Evolutionary conservation across 345 rosid genomes (phyloP), one percentile per base, ranked within the genome.

Genomic region (Lumnitzera racemosa): DNA sequence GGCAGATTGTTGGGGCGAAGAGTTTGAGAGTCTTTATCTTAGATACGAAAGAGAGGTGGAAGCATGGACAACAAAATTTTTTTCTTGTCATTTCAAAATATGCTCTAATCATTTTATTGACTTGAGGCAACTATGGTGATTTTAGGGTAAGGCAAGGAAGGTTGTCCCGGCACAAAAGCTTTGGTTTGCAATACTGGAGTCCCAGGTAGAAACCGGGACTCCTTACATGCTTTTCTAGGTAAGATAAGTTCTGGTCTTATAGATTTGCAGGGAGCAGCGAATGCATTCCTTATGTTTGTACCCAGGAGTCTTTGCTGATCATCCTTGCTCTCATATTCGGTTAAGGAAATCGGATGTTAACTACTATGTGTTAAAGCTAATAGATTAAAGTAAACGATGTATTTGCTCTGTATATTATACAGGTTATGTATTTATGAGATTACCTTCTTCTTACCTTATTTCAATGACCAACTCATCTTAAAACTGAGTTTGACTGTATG

Each of bases 221-320:
- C 98, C 98, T 31, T 92, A 92, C 67, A 92, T 92, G 96, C 87
- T 92, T 53, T 92, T 81, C 71, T 89, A 92, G 96, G 98, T 92
- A 17, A 41, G 17, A 5, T 51, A 36, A 13, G 12, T 13, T 25
- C n/a, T 25, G 16, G 20, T 9, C 10, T 5, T 9, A 27, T 27
- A 5, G 1, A 27, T 27, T 2, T 27, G 31, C 31, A 27, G 31
- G 31, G 31, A 27, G 31, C 31, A 27, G 31, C 31, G 5, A 27
- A 27, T 5, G 5, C 3, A 5, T 27, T 27, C 31, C 58, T 24
- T 12, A 15, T 17, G 13, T 10, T 55, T 24, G 43, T 1, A 12
- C 1, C 31, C 2, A 24, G 58, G 12, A 8, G 25, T 27, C 13
- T 36, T 36, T 16, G 16, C 16, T 29, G 13, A 25, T 46, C 23